Evolutionary conservation across 805 yeast species (phyloP), one percentile per base, ranked within the genome.

Genomic region (Candida ficus): DNA sequence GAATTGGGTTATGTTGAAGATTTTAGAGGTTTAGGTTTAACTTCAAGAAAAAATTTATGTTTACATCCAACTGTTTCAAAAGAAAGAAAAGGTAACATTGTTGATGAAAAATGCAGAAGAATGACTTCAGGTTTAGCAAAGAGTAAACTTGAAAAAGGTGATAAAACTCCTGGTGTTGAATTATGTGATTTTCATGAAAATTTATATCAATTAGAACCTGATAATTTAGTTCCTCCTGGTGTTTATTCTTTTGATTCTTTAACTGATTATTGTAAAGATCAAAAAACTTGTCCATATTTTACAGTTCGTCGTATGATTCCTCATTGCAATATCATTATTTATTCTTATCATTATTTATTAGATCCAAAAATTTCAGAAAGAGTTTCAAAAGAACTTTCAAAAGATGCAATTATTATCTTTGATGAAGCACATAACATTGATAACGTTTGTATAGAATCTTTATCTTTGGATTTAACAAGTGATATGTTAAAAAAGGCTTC

Each of bases 401-500:
- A 89, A 50, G 98, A 93, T 56, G 76, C 95, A 40, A 93, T 93
- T 44, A 84, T 93, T 46, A 95, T 93, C 29, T 93, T 93, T 58
- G 99, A 93, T 66, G 99, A 93, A 67, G 99, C 99, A 35, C 99
- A 93, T 62, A 93, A 93, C 64, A 93, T 93, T 42, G 99, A 93
- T 71, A 93, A 93, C 70, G 99, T 93, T 42, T 93, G 99, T 67
- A 93, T 93, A 43, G 99, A 93, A 62, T 86, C 98, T 0, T 63
- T 93, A 31, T 87, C 96, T 6, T 72, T 93, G 36, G 98, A 93
- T 58, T 66, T 93, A 48, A 93, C 97, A 0, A 95, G 89, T 52
- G 97, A 91, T 50, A 78, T 88, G 8, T 64, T 93, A 45, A 82
- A 89, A 53, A 71, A 80, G 49, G 99, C 99, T 0, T 73, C 95